A percentile compares a stretch with the other conserved stretches of the same genome.
Conservation (phyloP, 1,284 basidiomycete species). For the Exobasidium cylindrosporum region DNA sequence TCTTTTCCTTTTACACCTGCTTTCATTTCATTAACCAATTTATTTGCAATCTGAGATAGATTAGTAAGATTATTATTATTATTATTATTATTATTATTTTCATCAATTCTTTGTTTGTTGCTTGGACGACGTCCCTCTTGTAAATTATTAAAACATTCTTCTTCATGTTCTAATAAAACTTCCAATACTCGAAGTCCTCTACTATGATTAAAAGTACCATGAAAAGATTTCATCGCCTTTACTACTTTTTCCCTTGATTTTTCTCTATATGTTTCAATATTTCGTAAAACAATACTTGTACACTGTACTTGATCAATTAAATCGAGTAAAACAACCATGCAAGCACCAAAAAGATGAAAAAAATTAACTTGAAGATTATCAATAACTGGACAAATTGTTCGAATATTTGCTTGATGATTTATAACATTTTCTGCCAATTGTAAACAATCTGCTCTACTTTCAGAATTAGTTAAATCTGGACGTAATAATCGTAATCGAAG, state of each 20-base stretch:
- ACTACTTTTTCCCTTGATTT: background rate
- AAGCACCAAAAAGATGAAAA: conserved; percentile 32
- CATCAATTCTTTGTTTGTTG: no score
- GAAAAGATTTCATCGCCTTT: background rate
- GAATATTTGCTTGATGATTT: conserved; percentile 30
- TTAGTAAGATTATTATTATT: no score
- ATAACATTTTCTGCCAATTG: conserved; percentile 34
- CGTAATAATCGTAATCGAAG: conserved; percentile 37
- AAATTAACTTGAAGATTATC: conserved; percentile 40
- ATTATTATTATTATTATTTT: no score
- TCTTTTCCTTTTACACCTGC: background rate
- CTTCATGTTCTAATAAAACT: background rate
- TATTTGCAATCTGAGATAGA: background rate
- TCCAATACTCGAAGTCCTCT: background rate
- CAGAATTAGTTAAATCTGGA: conserved; percentile 20
- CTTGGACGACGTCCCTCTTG: background rate
- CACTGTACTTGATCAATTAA: background rate
- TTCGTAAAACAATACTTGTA: background rate
- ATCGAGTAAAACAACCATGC: conserved; percentile 25
- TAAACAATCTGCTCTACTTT: conserved; percentile 26
- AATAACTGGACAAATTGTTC: conserved; percentile 35
- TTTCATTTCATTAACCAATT: background rate
- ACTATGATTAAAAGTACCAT: background rate
- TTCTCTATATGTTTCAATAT: background rate
- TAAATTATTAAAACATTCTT: background rate